phyloP scores from a whole-genome alignment of 2,329 filamentous ascomycete species.

The Cladorrhinum sp. region DNA sequence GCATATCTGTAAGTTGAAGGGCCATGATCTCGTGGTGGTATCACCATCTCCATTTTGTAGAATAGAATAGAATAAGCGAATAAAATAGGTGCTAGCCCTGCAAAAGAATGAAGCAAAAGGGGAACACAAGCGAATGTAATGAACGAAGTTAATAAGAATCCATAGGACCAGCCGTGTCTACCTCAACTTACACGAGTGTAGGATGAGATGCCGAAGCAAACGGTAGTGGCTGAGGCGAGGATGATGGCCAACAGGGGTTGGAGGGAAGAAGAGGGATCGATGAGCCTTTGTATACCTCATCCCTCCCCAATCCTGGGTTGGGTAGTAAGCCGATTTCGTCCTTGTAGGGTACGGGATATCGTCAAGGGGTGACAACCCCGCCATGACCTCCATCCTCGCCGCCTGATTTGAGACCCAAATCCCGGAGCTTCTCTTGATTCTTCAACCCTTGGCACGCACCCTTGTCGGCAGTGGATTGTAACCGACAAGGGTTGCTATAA shows the following conservation, averaged over 20 bases:
- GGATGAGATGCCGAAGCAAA: slow-evolving; percentile 7
- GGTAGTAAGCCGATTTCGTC: neutral
- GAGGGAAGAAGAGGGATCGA: slow-evolving; percentile 5
- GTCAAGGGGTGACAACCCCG: slow-evolving; percentile 1
- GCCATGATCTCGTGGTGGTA: slow-evolving; percentile 31
- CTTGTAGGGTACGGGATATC: neutral
- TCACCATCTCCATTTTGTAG: slow-evolving; percentile 31
- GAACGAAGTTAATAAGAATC: slow-evolving; percentile 11
- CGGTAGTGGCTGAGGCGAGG: slow-evolving; percentile 16
- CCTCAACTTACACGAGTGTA: neutral
- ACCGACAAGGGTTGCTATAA: slow-evolving; percentile 7
- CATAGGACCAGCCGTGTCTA: slow-evolving; percentile 1
- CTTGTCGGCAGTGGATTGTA: slow-evolving; percentile 7
- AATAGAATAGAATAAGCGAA: slow-evolving; percentile 5
- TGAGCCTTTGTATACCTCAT: slow-evolving; percentile 4
- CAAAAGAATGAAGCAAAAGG: neutral
- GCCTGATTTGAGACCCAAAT: slow-evolving; percentile 7
- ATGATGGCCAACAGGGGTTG: slow-evolving; percentile 12
- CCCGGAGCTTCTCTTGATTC: neutral
- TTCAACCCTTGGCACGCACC: slow-evolving; percentile 1
- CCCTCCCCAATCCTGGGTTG: neutral
- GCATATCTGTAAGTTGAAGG: slow-evolving; percentile 27
- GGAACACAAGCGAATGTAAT: neutral
- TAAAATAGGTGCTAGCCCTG: slow-evolving; percentile 9
- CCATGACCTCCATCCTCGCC: slow-evolving; percentile 1